Evolutionary conservation across 2,329 filamentous ascomycete species (phyloP), one percentile per base, ranked within the genome.

Genomic region (Chaetothyriales sp.): DNA sequence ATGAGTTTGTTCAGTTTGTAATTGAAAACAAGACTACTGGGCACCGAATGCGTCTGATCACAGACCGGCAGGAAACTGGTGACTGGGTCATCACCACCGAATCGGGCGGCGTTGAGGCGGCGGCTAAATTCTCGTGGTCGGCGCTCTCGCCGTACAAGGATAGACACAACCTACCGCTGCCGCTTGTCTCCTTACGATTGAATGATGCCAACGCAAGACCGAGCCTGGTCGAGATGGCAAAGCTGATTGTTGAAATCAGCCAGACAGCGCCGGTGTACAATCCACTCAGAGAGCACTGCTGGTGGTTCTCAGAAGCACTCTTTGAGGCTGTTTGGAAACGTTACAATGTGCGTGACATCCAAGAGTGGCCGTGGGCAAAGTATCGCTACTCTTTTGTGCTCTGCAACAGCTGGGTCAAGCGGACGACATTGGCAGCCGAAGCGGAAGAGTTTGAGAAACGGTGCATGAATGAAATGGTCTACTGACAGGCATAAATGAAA

Each of bases 1-100:
- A 58, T 19, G 58, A 60, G 48, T 58, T 56, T 40, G 50, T 58
- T 18, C 58, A 58, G 46, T 58, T 58, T 48, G 50, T 60, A 18
- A 52, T 56, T 33, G 48, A 58, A 46, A 51, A 56, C 52, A 43
- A 45, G 18, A 25, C 25, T 2, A 56, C 51, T n/a, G 48, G 51
- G 19, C 40, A 55, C 40, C 51, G 51, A 8, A 52, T 50, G 8
- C 51, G 56, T 10, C 37, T 58, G 7, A 54, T 54, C 29, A 54
- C 52, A 18, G 56, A 57, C 10, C 47, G 56, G 18, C 54, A 56
- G 44, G 58, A 60, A 29, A 49, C 46, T 13, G 56, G 55, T 8
- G 58, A 58, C 40, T 57, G 55, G 56, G 55, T 58, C 15, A 49
- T 18, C 19, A 43, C 18, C 2, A 49, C 33, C 1, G 18, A 13